Evolutionary conservation across 225 moss, liverwort and hornwort species (phyloP), one percentile per base, ranked within the genome.

Genomic region (Marchantia paleacea): DNA sequence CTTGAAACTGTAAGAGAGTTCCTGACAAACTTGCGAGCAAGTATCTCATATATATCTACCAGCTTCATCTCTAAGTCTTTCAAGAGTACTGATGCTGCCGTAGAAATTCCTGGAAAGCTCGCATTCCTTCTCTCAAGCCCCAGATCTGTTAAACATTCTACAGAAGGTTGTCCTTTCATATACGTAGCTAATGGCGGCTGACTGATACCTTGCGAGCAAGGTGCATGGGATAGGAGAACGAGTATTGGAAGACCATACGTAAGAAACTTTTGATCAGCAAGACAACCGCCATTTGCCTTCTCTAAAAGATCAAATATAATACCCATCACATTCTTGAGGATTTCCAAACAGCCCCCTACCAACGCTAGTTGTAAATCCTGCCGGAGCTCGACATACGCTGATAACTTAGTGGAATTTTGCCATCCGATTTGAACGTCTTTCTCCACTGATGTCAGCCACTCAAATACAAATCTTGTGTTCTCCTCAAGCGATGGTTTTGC

Each of bases 351-450:
- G 15, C 77, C 71, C 80, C 55, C 76, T 50, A 90, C 73, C 79
- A 94, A 62, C 50, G 87, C 82, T 75, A 82, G 79, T 80, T 92
- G 94, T 67, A 88, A 66, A 77, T 81, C 81, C 77, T 89, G 85
- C 69, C 94, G 91, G 73, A 96, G 85, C 78, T 83, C 76, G 24
- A 87, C 70, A 85, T 90, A 94, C 16, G 73, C 83, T 26, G 82
- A 89, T 82, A 69, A 69, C 51, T 49, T 84, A 30, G 79, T 69
- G 57, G 82, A 75, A 31, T 77, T 77, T 76, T 66, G 62, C 72
- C 73, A 73, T 51, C 78, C 52, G 15, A 67, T 13, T 49, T 78
- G 30, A 52, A 50, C 75, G 24, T 68, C 74, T 52, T 49, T 49
- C 3, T 75, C 69, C n/a, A 25, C 75, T 16, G 64, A 75, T 58